Evolutionary conservation across 257 asterid genomes (phyloP), one percentile per base, ranked within the genome.

Genomic region (Ocimum tenuiflorum): DNA sequence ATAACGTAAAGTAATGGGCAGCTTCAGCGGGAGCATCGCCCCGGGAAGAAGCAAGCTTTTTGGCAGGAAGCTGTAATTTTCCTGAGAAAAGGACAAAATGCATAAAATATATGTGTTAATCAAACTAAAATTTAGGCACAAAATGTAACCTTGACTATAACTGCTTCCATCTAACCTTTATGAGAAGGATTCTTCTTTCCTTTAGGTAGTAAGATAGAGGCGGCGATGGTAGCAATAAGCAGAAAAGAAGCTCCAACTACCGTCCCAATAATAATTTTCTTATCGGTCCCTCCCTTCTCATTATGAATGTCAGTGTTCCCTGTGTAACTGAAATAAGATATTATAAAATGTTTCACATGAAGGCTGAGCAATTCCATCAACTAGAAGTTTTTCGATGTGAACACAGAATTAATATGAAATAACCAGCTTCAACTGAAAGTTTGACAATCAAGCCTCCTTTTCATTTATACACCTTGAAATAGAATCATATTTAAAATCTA

Each of bases 181-280:
- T 75, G 81, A 4, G 68, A 69, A 36, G 75, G 14, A 10, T 63
- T 60, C 63, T 82, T 83, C 77, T 86, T 86, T 50, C 83, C 73
- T 69, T 79, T 92, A 68, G 73, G 71, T 73, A 88, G 33, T 65
- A 90, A 47, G 67, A 90, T 22, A 79, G 80, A 88, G 43, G 96
- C 75, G 52, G 69, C 51, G 68, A 94, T 64, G 62, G 91, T 81
- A 59, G 90, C 92, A 63, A 88, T 53, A 65, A 90, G 85, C 69
- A 94, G 80, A 79, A 77, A 85, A 8, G 83, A 85, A 51, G 95
- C 94, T 29, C 95, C 99, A 15, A 94, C 78, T 23, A 92, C 75
- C 2, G 86, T 72, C 73, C 99, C 99, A 7, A 90, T 80, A 52
- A 94, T 90, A 50, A 90, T 82, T 63, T 83, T 88, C 75, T 68